Evolutionary conservation across 2,329 filamentous ascomycete genomes (phyloP).

Genomic region (Akanthomyces lecanii): DNA sequence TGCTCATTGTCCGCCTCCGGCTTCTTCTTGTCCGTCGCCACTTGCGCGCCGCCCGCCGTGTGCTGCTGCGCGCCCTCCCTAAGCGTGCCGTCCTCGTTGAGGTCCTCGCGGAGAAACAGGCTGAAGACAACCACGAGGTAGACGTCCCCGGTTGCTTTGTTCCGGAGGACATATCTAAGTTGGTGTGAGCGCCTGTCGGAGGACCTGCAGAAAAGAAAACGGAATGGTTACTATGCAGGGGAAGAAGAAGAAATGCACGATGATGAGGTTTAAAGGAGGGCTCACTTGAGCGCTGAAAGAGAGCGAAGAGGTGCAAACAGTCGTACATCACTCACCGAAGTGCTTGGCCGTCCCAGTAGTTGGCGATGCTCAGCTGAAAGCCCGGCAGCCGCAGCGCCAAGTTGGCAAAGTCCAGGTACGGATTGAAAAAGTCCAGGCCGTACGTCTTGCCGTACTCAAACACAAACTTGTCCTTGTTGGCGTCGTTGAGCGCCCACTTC

Average conservation of each 20-base stretch:
- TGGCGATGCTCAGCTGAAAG: slow-evolving; percentile 68
- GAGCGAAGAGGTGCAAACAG: slow-evolving; percentile 1
- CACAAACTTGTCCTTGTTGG: slow-evolving; percentile 48
- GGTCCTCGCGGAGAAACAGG: slow-evolving; percentile 64
- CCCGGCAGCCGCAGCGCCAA: slow-evolving; percentile 69
- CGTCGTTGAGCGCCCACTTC: slow-evolving; percentile 53
- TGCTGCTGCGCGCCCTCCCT: slow-evolving; percentile 38
- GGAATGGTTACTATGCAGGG: slow-evolving; percentile 18
- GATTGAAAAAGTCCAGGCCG: slow-evolving; percentile 74
- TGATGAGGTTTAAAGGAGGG: not conserved
- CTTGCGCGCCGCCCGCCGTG: slow-evolving; percentile 9
- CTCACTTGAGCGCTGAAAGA: not conserved
- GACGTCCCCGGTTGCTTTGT: slow-evolving; percentile 66
- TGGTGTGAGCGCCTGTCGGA: slow-evolving; percentile 66
- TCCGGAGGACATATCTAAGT: slow-evolving; percentile 88
- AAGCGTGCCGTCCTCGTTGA: slow-evolving; percentile 54
- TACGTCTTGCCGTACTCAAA: slow-evolving; percentile 53
- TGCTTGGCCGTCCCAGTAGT: slow-evolving; percentile 76
- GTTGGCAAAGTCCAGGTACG: slow-evolving; percentile 79
- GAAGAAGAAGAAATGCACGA: slow-evolving; percentile 20
- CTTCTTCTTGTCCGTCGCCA: slow-evolving; percentile 1
- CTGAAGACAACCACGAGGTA: slow-evolving; percentile 82
- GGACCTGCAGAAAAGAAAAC: slow-evolving; percentile 18
- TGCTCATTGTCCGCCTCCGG: slow-evolving; percentile 21
- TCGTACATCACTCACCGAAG: slow-evolving; percentile 54